phyloP scores from a whole-genome alignment of 306 rosid genomes.

The Luffa acutangula region DNA sequence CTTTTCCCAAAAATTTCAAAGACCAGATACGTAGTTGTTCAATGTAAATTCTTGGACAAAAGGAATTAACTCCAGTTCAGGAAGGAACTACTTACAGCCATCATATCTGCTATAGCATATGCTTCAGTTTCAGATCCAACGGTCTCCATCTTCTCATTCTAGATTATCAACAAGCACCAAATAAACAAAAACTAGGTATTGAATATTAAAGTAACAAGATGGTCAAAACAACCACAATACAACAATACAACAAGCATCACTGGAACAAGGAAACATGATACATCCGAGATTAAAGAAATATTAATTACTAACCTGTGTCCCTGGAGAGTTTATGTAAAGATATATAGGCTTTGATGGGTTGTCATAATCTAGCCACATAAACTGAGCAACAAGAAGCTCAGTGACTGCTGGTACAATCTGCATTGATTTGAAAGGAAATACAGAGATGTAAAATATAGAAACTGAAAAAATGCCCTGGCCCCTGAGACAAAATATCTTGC shows the following conservation, averaged over 20 bases:
- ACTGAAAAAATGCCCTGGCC: neutral
- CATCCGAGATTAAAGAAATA: neutral
- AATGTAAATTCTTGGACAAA: neutral
- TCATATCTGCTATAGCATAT: constrained; percentile 80
- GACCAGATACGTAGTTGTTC: neutral
- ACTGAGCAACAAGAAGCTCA: constrained; percentile 85
- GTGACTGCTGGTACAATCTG: constrained; percentile 93
- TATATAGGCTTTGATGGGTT: constrained; percentile 69
- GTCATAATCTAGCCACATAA: constrained; percentile 93
- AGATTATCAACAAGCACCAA: constrained; percentile 17
- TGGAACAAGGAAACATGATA: neutral
- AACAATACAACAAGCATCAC: neutral
- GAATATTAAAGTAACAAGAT: neutral
- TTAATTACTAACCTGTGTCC: constrained; percentile 62
- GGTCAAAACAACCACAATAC: neutral
- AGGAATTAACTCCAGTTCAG: neutral
- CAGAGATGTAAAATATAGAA: constrained; percentile 4
- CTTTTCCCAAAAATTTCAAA: neutral
- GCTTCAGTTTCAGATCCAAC: constrained; percentile 94
- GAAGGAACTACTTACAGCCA: constrained; percentile 53
- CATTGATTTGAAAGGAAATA: constrained; percentile 21
- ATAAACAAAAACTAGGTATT: neutral
- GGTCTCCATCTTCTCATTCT: constrained; percentile 74
- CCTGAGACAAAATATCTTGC: neutral
- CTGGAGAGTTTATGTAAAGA: constrained; percentile 81